Conservation (phyloP, 163 green algal species). For the Scenedesmus sp. region DNA sequence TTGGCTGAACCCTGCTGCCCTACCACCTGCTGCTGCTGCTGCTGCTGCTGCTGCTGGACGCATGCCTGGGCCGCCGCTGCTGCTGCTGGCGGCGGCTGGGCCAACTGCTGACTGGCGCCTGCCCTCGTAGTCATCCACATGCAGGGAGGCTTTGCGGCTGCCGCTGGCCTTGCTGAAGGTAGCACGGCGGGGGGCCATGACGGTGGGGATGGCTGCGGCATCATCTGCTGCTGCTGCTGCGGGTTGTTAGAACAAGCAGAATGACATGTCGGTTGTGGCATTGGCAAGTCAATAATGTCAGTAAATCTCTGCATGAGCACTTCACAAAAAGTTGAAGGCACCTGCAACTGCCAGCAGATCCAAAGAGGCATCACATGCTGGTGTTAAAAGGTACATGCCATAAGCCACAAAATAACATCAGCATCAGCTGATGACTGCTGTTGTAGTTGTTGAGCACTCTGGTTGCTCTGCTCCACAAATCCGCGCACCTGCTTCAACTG, state of each 20-base stretch:
- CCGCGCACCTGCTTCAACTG: neutral
- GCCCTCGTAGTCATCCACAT: slow-evolving; percentile 26
- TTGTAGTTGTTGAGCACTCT: neutral
- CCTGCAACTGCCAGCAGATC: too few relatives aligned
- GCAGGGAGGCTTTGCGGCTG: slow-evolving; percentile 38
- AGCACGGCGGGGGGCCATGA: neutral
- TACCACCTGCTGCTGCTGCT: neutral
- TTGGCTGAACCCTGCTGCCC: neutral
- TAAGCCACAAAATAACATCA: neutral
- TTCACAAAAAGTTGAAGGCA: too few relatives aligned
- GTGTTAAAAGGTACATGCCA: neutral
- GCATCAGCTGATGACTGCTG: neutral
- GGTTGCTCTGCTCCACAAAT: neutral
- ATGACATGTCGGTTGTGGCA: too few relatives aligned
- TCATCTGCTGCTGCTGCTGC: neutral
- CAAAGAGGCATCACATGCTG: too few relatives aligned
- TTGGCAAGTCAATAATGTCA: too few relatives aligned
- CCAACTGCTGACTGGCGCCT: neutral
- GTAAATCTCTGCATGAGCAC: too few relatives aligned
- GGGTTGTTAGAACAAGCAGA: neutral
- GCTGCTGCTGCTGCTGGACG: neutral
- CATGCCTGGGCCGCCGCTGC: neutral
- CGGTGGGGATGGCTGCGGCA: neutral
- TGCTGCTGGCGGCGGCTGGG: slow-evolving; percentile 18
- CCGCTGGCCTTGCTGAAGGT: slow-evolving; percentile 7